Conservation (phyloP, 495 filamentous ascomycete genomes). For the Aspergillus heteromorphus region DNA sequence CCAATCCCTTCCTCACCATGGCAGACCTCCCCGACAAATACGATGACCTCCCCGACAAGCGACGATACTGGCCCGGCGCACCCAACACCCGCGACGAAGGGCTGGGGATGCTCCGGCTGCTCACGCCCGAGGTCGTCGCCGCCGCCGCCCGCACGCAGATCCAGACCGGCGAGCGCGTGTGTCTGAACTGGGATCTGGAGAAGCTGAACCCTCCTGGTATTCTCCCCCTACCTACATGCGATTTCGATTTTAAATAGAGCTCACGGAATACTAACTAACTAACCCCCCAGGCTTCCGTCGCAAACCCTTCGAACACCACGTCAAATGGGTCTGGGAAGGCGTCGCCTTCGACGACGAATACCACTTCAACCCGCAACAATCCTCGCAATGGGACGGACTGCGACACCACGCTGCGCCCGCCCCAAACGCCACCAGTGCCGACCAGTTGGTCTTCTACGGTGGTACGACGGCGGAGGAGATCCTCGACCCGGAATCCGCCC, state of each 20-base stretch:
- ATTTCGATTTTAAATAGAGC: not conserved
- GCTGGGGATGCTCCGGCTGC: slow-evolving; percentile 48
- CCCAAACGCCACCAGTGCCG: slow-evolving; percentile 28
- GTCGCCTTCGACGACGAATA: slow-evolving; percentile 62
- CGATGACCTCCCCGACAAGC: slow-evolving; percentile 47
- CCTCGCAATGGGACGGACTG: slow-evolving; percentile 77
- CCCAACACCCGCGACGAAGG: slow-evolving; percentile 45
- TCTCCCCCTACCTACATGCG: not conserved
- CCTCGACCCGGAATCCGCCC: slow-evolving; percentile 42
- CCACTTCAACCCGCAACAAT: slow-evolving; percentile 69
- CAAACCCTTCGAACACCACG: slow-evolving; percentile 50
- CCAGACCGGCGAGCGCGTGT: slow-evolving; percentile 43
- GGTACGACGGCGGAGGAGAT: slow-evolving; percentile 49
- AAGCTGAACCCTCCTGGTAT: slow-evolving; percentile 43
- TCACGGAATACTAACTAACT: not conserved
- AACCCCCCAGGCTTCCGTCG: slow-evolving; percentile 43
- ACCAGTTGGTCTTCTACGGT: slow-evolving; percentile 48
- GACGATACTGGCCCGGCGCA: slow-evolving; percentile 42
- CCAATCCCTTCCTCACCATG: no score
- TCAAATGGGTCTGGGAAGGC: slow-evolving; percentile 47
- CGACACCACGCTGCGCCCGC: slow-evolving; percentile 48
- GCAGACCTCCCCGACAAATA: slow-evolving; percentile 34
- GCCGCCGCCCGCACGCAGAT: slow-evolving; percentile 43
- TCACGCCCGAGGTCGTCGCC: slow-evolving; percentile 45
- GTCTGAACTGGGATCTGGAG: slow-evolving; percentile 48